Percentiles rank a stretch among this genome's conserved stretches.
These are phyloP conservation scores for Cyclocybe aegerita DNA, from an alignment of 768 basidiomycete species.

Conservation along the genomic window DNA sequence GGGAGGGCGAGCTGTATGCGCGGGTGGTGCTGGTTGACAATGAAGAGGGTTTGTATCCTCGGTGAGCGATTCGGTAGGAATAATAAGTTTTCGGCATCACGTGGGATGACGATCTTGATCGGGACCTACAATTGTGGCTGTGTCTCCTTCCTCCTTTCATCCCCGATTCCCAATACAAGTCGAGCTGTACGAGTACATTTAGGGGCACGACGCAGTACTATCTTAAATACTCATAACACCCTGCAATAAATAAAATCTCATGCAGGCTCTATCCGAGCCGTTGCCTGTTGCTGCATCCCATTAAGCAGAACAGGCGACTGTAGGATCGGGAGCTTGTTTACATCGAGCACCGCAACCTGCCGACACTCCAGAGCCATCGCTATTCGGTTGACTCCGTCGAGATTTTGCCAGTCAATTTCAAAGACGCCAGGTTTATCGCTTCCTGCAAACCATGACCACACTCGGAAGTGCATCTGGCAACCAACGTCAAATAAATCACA, in stretches of 20 bases:
- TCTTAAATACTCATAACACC: not conserved
- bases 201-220: not conserved
- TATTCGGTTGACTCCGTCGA: conserved; percentile 54
- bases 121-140: conserved; percentile 5
- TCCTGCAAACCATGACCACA: conserved; percentile 67
- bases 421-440: conserved; percentile 64
- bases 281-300: conserved; percentile 1
- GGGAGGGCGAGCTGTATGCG: not conserved
- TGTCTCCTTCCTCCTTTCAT: conserved; percentile 1
- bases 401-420: conserved; percentile 73
- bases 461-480: conserved; percentile 41
- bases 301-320: conserved; percentile 6
- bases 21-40: no score
- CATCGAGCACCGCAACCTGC: conserved; percentile 68
- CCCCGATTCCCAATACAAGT: conserved; percentile 2
- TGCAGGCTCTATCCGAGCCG: conserved; percentile 6
- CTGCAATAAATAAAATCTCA: not conserved
- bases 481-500: conserved; percentile 9
- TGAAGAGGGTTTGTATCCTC: no score
- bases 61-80: not conserved
- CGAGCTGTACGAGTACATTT: not conserved
- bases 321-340: conserved; percentile 38
- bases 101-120: conserved; percentile 7
- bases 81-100: conserved; percentile 10
- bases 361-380: conserved; percentile 69